A percentile compares a stretch with the other conserved stretches of the same genome.
These are phyloP conservation scores for Fusarium azukiicola DNA, from an alignment of 2,329 filamentous ascomycete genomes.

Conservation along the genomic window DNA sequence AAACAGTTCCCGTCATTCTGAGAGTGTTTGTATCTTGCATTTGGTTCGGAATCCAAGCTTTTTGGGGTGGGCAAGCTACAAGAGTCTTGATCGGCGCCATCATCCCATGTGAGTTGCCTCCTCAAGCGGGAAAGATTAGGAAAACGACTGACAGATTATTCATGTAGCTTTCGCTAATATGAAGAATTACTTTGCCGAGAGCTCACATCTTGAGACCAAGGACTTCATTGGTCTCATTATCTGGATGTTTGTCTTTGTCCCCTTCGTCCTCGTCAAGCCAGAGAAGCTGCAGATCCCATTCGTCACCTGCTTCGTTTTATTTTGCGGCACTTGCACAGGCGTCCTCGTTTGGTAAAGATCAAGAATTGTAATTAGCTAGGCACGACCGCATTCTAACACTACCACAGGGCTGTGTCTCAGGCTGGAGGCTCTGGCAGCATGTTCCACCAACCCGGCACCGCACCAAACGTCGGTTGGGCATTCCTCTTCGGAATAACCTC, in stretches of 20 bases:
- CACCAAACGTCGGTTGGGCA: conserved; percentile 53
- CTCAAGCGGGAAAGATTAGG: background rate
- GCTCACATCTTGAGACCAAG: conserved; percentile 52
- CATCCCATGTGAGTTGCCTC: conserved; percentile 47
- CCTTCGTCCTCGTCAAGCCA: conserved; percentile 47
- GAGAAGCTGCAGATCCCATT: conserved; percentile 54
- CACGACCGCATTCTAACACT: background rate
- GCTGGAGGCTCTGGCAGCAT: conserved; percentile 48
- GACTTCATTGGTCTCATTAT: conserved; percentile 54
- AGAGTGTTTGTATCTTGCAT: conserved; percentile 53
- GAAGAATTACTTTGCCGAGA: conserved; percentile 48
- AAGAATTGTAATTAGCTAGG: background rate
- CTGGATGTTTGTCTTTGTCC: conserved; percentile 50
- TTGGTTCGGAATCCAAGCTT: conserved; percentile 57
- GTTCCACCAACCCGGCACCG: conserved; percentile 46
- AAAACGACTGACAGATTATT: background rate
- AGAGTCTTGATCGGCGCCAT: conserved; percentile 54
- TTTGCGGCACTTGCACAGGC: conserved; percentile 48
- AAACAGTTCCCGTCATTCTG: conserved; percentile 51
- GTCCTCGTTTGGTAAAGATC: conserved; percentile 43
- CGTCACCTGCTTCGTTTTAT: conserved; percentile 51
- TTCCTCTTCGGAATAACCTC: conserved; percentile 58
- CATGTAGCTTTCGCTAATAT: conserved; percentile 47
- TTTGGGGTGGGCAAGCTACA: conserved; percentile 56
- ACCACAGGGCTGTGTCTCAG: conserved; percentile 44